Conservation (phyloP, 495 filamentous ascomycete genomes). For the Hypoxylon trugodes region DNA sequence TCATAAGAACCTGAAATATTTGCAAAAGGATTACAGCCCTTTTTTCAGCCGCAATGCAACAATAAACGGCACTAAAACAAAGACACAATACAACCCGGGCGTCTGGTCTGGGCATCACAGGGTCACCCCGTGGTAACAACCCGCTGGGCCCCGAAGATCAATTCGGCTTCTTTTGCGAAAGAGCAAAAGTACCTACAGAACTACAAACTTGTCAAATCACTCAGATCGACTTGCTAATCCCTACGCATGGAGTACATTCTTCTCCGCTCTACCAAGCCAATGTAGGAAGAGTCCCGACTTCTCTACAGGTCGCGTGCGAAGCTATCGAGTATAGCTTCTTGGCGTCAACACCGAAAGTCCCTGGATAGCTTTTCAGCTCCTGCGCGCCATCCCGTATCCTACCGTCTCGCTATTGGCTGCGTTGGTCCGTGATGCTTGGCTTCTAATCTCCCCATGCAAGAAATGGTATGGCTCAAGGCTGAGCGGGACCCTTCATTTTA, state of each 20-base stretch:
- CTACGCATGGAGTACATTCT: background rate
- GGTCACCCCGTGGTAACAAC: conserved; percentile 3
- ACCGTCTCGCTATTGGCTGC: conserved; percentile 27
- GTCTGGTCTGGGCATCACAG: background rate
- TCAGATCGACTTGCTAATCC: conserved; percentile 14
- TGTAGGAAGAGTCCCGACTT: conserved; percentile 5
- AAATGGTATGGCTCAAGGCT: conserved; percentile 39
- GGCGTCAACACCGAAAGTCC: conserved; percentile 30
- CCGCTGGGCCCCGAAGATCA: conserved; percentile 2
- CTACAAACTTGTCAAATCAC: conserved; percentile 6
- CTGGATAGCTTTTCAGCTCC: conserved; percentile 42
- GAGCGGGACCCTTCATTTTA: conserved; percentile 31
- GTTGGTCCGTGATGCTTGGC: conserved; percentile 25
- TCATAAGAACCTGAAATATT: conserved; percentile 16
- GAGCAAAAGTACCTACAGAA: background rate
- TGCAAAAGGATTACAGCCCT: background rate
- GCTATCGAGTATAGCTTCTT: conserved; percentile 37
- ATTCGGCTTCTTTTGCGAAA: conserved; percentile 13
- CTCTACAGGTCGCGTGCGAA: conserved; percentile 30
- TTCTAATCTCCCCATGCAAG: conserved; percentile 41
- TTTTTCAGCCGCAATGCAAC: conserved; percentile 33
- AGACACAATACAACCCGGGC: conserved; percentile 9
- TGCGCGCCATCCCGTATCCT: conserved; percentile 33
- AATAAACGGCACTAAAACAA: conserved; percentile 1
- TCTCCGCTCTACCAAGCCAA: conserved; percentile 25